phyloP scores from a whole-genome alignment of 441 rosid species.

The Bocquillonia castaneifolia region DNA sequence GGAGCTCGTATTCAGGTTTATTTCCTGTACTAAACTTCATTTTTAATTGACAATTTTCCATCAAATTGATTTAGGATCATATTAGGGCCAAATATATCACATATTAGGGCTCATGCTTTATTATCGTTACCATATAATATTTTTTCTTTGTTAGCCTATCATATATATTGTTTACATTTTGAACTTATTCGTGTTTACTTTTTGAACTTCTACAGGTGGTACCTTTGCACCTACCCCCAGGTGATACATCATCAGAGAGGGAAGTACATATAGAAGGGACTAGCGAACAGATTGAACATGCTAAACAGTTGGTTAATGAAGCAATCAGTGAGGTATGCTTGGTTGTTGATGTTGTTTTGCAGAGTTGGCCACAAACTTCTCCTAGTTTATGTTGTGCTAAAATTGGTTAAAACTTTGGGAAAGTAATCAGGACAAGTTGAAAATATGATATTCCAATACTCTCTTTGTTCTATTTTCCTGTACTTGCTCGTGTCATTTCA shows the following conservation, averaged over 20 bases:
- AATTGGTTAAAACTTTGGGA: neutral
- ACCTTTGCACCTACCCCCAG: constrained; percentile 94
- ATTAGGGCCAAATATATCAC: too few relatives aligned
- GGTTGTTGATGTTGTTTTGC: constrained; percentile 30
- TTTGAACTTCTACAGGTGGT: constrained; percentile 51
- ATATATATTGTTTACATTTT: neutral
- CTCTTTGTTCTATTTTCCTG: neutral
- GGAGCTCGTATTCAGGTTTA: constrained; percentile 94
- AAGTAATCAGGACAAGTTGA: neutral
- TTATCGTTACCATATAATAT: neutral
- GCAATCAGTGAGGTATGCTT: constrained; percentile 93
- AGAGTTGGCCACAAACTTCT: constrained; percentile 23
- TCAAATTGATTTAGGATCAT: neutral
- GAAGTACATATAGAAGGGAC: constrained; percentile 89
- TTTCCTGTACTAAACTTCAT: neutral
- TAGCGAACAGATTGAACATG: constrained; percentile 82
- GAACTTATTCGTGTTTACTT: neutral
- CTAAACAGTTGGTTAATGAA: constrained; percentile 86
- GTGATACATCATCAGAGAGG: constrained; percentile 72
- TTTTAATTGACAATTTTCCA: neutral
- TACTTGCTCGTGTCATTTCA: neutral
- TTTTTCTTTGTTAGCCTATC: neutral
- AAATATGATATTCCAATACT: neutral
- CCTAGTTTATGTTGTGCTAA: constrained; percentile 2
- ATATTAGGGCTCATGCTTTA: neutral